A percentile compares a stretch with the other conserved stretches of the same genome.
Evolutionary conservation across 2,329 filamentous ascomycete species (phyloP).

Genomic region (Aspergillus alliaceus): DNA sequence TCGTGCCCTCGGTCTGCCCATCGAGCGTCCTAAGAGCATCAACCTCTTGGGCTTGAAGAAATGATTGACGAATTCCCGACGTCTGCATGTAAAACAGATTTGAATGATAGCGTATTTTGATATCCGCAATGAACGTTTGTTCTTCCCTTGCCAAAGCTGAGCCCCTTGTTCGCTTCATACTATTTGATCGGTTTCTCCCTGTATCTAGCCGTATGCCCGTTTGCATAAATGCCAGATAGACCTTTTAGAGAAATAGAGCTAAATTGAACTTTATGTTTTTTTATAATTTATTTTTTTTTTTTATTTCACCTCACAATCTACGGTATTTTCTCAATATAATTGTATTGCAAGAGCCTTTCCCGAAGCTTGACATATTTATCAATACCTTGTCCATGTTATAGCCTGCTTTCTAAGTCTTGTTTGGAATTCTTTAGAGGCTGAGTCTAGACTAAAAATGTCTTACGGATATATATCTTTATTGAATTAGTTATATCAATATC

Average conservation of each 20-base stretch:
- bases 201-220: not conserved
- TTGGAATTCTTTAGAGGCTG: no score
- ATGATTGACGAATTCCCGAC: conserved; percentile 17
- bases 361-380: no score
- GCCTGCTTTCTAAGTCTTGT: no score
- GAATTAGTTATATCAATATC: no score
- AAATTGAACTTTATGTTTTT: not conserved
- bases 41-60: conserved; percentile 84
- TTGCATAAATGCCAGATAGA: not conserved
- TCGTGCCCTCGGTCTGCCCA: conserved; percentile 85
- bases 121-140: not conserved
- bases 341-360: no score
- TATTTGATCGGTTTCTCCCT: not conserved
- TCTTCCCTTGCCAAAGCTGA: not conserved
- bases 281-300: not conserved
- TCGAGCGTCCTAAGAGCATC: conserved; percentile 97
- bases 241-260: not conserved
- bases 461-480: no score
- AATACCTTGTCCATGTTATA: no score
- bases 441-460: no score
- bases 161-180: no score
- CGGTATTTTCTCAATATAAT: no score
- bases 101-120: not conserved
- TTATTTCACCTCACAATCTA: no score
- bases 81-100: not conserved